Conservation (phyloP, 2,329 filamentous ascomycete species). For the Cordyceps javanica region DNA sequence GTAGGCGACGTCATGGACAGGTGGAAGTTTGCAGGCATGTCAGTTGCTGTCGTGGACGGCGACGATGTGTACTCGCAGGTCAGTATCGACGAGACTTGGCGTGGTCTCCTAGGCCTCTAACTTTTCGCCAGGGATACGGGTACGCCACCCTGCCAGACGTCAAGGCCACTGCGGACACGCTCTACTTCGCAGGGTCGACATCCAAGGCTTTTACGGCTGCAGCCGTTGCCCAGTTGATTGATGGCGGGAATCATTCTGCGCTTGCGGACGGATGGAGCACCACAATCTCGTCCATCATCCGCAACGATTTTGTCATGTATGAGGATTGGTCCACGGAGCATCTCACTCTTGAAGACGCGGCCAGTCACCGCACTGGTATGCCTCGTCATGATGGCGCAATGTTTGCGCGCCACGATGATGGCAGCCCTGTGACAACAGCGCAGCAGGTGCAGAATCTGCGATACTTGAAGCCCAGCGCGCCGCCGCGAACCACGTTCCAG, state of each 20-base stretch:
- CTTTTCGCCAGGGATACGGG: conserved; percentile 9
- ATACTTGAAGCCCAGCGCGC: conserved; percentile 36
- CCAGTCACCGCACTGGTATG: conserved; percentile 6
- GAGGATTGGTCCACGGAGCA: conserved; percentile 8
- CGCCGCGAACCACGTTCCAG: conserved; percentile 38
- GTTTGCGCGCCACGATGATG: not conserved
- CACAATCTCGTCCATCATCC: conserved; percentile 8
- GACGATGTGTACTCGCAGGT: not conserved
- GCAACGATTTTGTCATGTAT: conserved; percentile 10
- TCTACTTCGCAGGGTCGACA: conserved; percentile 8
- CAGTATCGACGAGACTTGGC: too few species aligned
- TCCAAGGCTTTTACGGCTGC: conserved; percentile 9
- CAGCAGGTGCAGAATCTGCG: conserved; percentile 38
- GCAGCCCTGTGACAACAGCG: conserved; percentile 20
- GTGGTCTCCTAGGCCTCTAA: not conserved
- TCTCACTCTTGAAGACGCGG: conserved; percentile 4
- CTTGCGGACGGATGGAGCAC: conserved; percentile 5
- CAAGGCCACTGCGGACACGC: conserved; percentile 7
- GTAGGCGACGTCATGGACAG: not conserved
- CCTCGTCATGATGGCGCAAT: not conserved
- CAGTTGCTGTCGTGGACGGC: conserved; percentile 4
- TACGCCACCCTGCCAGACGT: conserved; percentile 8
- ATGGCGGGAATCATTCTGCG: conserved; percentile 11
- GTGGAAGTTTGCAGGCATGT: conserved; percentile 8
- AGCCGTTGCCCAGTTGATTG: not conserved